phyloP scores from a whole-genome alignment of 169 alveolate genomes.

The Plasmodium chabaudi region DNA sequence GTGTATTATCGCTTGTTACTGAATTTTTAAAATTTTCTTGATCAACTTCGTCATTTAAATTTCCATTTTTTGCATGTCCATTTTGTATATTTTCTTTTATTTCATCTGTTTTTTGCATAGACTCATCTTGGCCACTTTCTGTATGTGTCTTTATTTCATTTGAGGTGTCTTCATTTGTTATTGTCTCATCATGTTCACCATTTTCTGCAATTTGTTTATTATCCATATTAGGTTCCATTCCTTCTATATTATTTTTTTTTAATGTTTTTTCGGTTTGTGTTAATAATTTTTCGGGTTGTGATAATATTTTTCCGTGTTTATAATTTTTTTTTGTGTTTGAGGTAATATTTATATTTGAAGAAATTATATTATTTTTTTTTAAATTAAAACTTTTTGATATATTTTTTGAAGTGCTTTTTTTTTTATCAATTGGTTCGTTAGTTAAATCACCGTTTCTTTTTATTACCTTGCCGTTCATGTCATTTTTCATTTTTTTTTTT shows the following conservation, averaged over 20 bases:
- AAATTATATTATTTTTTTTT: slow-evolving; percentile 15
- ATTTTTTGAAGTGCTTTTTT: background rate
- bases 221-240: slow-evolving; percentile 16
- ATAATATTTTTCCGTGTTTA: slow-evolving; percentile 26
- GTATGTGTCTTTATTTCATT: background rate
- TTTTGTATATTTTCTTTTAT: background rate
- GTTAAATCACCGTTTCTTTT: background rate
- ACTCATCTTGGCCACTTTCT: background rate
- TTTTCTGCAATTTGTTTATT: background rate
- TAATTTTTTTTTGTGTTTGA: slow-evolving; percentile 23
- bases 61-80: background rate
- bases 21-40: background rate
- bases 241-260: slow-evolving; percentile 56
- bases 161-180: background rate
- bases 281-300: slow-evolving; percentile 38
- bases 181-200: background rate
- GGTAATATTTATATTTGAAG: slow-evolving; percentile 13
- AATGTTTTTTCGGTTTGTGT: slow-evolving; percentile 33
- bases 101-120: background rate
- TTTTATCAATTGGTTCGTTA: background rate
- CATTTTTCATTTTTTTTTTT: slow-evolving; percentile 2
- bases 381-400: slow-evolving; percentile 1
- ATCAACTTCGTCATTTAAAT: background rate
- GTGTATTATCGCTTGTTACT: background rate
- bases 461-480: slow-evolving; percentile 21